Conservation (phyloP, 352 stramenopile species). For the Proteromonas lacertae region DNA sequence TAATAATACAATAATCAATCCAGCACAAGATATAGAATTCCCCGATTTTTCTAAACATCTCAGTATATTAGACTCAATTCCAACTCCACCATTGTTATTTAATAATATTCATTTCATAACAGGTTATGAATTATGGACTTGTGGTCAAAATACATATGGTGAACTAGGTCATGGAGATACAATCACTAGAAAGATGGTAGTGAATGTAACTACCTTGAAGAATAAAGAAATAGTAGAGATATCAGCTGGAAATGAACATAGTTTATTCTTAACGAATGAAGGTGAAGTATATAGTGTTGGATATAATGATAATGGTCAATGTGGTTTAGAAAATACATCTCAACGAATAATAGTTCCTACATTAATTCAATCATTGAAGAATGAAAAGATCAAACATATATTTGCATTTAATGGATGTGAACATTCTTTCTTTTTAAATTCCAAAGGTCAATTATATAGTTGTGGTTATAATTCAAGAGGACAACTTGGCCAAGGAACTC, state of each 20-base stretch:
- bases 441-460: slow-evolving; percentile 27
- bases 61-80: no score
- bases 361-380: slow-evolving; percentile 24
- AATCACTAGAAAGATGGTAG: slow-evolving; percentile 27
- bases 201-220: slow-evolving; percentile 12
- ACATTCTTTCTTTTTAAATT: slow-evolving; percentile 35
- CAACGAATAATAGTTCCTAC: slow-evolving; percentile 29
- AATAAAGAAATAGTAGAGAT: slow-evolving; percentile 7
- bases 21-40: no score
- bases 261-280: slow-evolving; percentile 25
- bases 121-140: slow-evolving; percentile 48
- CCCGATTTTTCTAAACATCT: no score
- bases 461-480: slow-evolving; percentile 66
- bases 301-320: slow-evolving; percentile 74
- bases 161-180: slow-evolving; percentile 57
- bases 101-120: no score
- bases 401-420: slow-evolving; percentile 67
- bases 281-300: slow-evolving; percentile 39
- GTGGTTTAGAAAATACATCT: slow-evolving; percentile 36
- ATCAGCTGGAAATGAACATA: slow-evolving; percentile 40
- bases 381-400: slow-evolving; percentile 21
- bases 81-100: no score
- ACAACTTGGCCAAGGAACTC: slow-evolving; percentile 26
- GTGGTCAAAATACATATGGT: slow-evolving; percentile 63
- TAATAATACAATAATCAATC: no score